Base-by-base conservation (phyloP, 345 rosid species). In the Pistacia integerrima region DNA sequence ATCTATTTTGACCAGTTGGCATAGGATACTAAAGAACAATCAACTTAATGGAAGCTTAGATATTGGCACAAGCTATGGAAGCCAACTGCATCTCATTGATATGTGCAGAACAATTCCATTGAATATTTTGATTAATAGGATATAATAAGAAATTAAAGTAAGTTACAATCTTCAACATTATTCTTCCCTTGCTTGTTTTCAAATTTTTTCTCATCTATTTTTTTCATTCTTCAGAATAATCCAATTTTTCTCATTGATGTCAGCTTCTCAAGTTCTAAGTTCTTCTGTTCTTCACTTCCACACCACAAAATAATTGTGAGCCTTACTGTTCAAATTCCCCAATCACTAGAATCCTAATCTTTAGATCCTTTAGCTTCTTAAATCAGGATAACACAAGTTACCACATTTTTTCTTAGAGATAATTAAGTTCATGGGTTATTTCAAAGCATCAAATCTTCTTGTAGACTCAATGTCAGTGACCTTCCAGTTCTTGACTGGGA, bases 261-360 rank as follows among this genome's bases (percentile, higher is more conserved):
- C n/a, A n/a, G n/a, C n/a, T n/a, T n/a, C 73, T 12, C 73, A 8
- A 35, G 17, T 33, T 17, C 46, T 75, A 36, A 65, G n/a, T n/a
- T n/a, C n/a, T n/a, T n/a, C n/a, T n/a, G 77, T 72, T 38, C 81
- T 44, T 58, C 87, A 1, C 86, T 64, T 56, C 83, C 4, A 88
- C 97, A 13, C 81, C 80, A 8, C 74, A 81, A 44, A 52, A 75
- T 56, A 87, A 79, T 59, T 95, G 99, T 72, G 20, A 8, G 3
- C 84, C 79, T n/a, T n/a, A n/a, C 22, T 95, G 99, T 64, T 85
- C 88, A 18, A 63, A 82, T 80, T 90, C 99, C 30, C 90, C 99
- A 36, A 80, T 82, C 81, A 87, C 75, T 6, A 97, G 99, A 76
- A 75, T 58, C 35, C 57, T 95, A 65, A 1, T 3, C 54, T 88